A percentile compares a stretch with the other conserved stretches of the same genome.
Evolutionary conservation across 208 protist species (phyloP).

Genomic region (Vickermania ingenoplastis): DNA sequence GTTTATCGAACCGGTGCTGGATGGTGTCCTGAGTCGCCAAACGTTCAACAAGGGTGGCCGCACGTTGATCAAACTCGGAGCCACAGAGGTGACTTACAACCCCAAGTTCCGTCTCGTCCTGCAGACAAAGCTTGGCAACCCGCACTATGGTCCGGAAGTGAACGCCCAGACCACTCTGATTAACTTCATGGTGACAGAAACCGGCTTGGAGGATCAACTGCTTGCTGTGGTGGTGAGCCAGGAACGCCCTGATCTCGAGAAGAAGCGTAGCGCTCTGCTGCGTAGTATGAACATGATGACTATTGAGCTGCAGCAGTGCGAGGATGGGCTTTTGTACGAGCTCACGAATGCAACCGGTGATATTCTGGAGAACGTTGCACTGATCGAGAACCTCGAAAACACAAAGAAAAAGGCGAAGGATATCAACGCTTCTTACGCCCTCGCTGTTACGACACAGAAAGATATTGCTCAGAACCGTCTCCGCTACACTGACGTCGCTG

Average conservation of each 20-base stretch:
- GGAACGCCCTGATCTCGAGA: slow-evolving; percentile 96
- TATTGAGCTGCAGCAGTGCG: slow-evolving; percentile 96
- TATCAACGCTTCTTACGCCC: slow-evolving; percentile 92
- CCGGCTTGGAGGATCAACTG: slow-evolving; percentile 98
- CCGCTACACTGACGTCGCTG: slow-evolving; percentile 92
- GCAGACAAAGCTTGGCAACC: slow-evolving; percentile 98
- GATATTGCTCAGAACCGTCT: slow-evolving; percentile 94
- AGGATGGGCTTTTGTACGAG: slow-evolving; percentile 95
- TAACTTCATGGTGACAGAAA: slow-evolving; percentile 98
- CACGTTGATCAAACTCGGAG: slow-evolving; percentile 92
- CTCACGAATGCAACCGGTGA: slow-evolving; percentile 92
- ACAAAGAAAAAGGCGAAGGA: slow-evolving; percentile 96
- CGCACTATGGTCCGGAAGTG: slow-evolving; percentile 98
- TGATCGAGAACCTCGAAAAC: slow-evolving; percentile 96
- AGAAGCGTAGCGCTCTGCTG: slow-evolving; percentile 91
- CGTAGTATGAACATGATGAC: slow-evolving; percentile 98
- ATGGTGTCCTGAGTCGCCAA: slow-evolving; percentile 93
- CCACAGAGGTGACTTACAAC: slow-evolving; percentile 95
- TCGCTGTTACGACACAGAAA: slow-evolving; percentile 91
- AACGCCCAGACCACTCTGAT: slow-evolving; percentile 98
- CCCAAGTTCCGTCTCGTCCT: slow-evolving; percentile 94
- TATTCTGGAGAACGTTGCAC: slow-evolving; percentile 93
- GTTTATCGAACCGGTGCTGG: slow-evolving; percentile 95
- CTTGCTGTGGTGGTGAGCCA: slow-evolving; percentile 96
- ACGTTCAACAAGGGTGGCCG: slow-evolving; percentile 91